These are phyloP conservation scores for Papiliotrema flavescens DNA, from an alignment of 1,284 basidiomycete species.

Conservation along the genomic window DNA sequence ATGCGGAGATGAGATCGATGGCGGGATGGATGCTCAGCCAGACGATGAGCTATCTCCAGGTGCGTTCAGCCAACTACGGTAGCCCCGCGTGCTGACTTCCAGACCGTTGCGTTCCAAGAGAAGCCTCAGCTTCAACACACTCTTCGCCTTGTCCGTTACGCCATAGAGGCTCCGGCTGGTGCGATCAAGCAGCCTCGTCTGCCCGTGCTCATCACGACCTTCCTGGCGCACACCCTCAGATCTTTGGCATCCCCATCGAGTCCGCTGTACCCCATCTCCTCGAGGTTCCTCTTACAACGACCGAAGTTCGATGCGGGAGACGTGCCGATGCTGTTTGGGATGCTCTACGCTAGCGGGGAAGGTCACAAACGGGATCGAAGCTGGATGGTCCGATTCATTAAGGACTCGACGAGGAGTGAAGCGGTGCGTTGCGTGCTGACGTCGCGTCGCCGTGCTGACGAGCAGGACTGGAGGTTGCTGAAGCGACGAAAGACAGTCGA, in stretches of 20 bases:
- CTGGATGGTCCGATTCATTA: slow-evolving; percentile 82
- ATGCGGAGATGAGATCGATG: slow-evolving; percentile 58
- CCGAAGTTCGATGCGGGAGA: slow-evolving; percentile 69
- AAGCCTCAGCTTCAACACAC: slow-evolving; percentile 71
- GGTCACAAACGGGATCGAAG: slow-evolving; percentile 78
- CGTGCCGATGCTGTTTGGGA: slow-evolving; percentile 77
- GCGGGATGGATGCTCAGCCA: slow-evolving; percentile 50
- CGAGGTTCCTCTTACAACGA: slow-evolving; percentile 78
- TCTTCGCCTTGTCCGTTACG: slow-evolving; percentile 66
- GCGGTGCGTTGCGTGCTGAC: slow-evolving; percentile 31
- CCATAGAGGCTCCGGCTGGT: slow-evolving; percentile 46
- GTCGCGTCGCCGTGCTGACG: background rate
- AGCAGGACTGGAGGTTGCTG: slow-evolving; percentile 74
- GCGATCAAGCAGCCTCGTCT: slow-evolving; percentile 36
- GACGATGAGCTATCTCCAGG: slow-evolving; percentile 37
- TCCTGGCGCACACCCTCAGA: slow-evolving; percentile 74
- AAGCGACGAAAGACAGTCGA: slow-evolving; percentile 83
- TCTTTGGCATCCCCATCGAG: slow-evolving; percentile 72
- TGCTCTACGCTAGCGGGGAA: slow-evolving; percentile 69
- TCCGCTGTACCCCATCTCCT: slow-evolving; percentile 73
- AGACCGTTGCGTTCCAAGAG: slow-evolving; percentile 64
- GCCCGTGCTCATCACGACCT: slow-evolving; percentile 72
- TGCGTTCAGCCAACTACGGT: slow-evolving; percentile 13
- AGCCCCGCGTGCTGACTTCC: background rate
- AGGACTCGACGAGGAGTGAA: slow-evolving; percentile 68